These are phyloP conservation scores for Westerdykella ornata DNA, from an alignment of 2,329 filamentous ascomycete genomes.

Conservation along the genomic window DNA sequence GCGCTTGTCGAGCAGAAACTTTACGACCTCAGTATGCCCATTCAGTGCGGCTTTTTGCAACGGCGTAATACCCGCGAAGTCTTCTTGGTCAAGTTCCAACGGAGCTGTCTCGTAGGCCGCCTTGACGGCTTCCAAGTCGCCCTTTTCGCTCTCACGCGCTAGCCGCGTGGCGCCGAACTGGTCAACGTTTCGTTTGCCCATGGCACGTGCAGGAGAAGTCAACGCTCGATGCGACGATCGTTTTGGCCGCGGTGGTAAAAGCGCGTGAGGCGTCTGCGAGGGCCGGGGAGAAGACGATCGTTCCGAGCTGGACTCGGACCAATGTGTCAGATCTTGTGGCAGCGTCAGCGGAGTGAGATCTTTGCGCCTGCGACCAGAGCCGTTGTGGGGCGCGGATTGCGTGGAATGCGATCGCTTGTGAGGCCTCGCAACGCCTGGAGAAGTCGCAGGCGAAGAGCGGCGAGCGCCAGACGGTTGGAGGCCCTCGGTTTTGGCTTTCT, in stretches of 20 bases:
- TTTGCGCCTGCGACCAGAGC: slow-evolving; percentile 28
- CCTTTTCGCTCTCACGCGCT: slow-evolving; percentile 81
- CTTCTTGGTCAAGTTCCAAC: slow-evolving; percentile 79
- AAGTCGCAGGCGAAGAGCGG: slow-evolving; percentile 30
- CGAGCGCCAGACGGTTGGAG: slow-evolving; percentile 27
- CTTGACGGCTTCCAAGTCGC: slow-evolving; percentile 73
- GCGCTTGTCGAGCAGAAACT: slow-evolving; percentile 74
- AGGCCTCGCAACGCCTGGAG: slow-evolving; percentile 25
- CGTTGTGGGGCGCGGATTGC: slow-evolving; percentile 28
- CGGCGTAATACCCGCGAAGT: slow-evolving; percentile 94
- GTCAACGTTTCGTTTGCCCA: slow-evolving; percentile 80
- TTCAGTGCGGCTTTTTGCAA: slow-evolving; percentile 87
- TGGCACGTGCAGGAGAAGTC: slow-evolving; percentile 48
- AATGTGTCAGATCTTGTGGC: slow-evolving; percentile 25
- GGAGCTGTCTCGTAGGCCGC: slow-evolving; percentile 69
- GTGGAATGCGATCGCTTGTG: slow-evolving; percentile 38
- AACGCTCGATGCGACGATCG: slow-evolving; percentile 57
- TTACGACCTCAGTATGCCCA: slow-evolving; percentile 79
- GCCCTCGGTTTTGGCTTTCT: slow-evolving; percentile 35
- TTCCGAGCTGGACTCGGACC: slow-evolving; percentile 34
- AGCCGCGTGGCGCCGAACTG: slow-evolving; percentile 86
- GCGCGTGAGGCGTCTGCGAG: slow-evolving; percentile 20
- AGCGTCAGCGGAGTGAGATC: slow-evolving; percentile 28
- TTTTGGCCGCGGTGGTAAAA: slow-evolving; percentile 43
- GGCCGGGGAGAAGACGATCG: slow-evolving; percentile 33